Evolutionary conservation across 306 rosid species (phyloP).

Genomic region (Purshia tridentata): DNA sequence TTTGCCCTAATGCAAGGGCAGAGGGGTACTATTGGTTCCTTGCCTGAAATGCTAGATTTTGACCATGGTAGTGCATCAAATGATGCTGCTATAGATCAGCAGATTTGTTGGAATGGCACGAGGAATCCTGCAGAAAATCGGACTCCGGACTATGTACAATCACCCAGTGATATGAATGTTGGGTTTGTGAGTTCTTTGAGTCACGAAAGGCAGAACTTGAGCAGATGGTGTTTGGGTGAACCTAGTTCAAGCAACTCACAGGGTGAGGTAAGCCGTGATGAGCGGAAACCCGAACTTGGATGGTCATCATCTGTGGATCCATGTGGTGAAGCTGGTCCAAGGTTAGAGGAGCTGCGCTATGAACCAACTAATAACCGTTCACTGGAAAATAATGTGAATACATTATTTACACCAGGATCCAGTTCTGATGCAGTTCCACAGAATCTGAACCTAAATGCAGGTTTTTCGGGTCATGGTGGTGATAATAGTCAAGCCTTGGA

Average conservation of each 20-base stretch:
- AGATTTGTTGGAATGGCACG: constrained; percentile 63
- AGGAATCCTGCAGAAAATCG: constrained; percentile 59
- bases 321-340: constrained; percentile 48
- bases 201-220: constrained; percentile 57
- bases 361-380: constrained; percentile 56
- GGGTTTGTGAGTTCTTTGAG: constrained; percentile 53
- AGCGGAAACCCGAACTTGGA: constrained; percentile 70
- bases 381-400: constrained; percentile 48
- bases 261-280: constrained; percentile 42
- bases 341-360: constrained; percentile 48
- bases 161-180: constrained; percentile 56
- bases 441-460: constrained; percentile 64
- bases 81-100: constrained; percentile 56
- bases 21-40: constrained; percentile 80
- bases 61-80: constrained; percentile 76
- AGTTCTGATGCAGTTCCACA: constrained; percentile 48
- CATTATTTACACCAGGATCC: constrained; percentile 51
- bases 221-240: constrained; percentile 83
- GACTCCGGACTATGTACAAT: constrained; percentile 53
- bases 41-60: constrained; percentile 73
- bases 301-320: constrained; percentile 60
- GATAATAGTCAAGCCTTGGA: constrained; percentile 45
- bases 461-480: constrained; percentile 42
- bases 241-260: constrained; percentile 75
- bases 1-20: constrained; percentile 85